These are phyloP conservation scores for Polygonum maritimum DNA, from an alignment of 148 eudicot species.

Conservation along the genomic window DNA sequence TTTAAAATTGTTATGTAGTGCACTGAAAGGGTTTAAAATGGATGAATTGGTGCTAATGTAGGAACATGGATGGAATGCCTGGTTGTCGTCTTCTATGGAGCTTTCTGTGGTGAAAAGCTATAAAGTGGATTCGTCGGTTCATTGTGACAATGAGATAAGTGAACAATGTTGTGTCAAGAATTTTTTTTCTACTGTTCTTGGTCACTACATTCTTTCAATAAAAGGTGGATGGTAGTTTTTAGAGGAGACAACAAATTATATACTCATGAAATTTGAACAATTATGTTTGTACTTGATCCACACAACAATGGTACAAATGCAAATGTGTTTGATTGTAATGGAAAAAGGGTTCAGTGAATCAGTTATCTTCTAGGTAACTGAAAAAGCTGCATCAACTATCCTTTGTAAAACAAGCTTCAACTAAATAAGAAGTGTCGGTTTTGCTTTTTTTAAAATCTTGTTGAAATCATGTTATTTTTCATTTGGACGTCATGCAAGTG, in stretches of 20 bases:
- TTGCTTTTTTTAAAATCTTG: neutral
- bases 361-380: neutral
- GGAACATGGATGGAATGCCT: constrained; percentile 97
- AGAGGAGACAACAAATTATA: constrained; percentile 88
- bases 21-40: neutral
- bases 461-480: neutral
- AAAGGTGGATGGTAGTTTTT: constrained; percentile 96
- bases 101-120: constrained; percentile 68
- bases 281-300: constrained; percentile 26
- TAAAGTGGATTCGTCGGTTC: constrained; percentile 33
- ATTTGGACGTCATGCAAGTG: neutral
- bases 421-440: neutral
- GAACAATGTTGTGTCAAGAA: constrained; percentile 63
- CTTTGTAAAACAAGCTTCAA: neutral
- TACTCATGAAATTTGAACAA: constrained; percentile 68
- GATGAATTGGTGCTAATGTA: constrained; percentile 15
- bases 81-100: constrained; percentile 69
- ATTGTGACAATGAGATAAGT: constrained; percentile 31
- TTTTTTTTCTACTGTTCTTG: constrained; percentile 68
- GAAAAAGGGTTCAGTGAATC: neutral
- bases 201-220: constrained; percentile 55
- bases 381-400: neutral
- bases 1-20: neutral
- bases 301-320: neutral
- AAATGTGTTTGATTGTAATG: neutral